Evolutionary conservation across 2,329 filamentous ascomycete genomes (phyloP).

Genomic region (Pyricularia sp.): DNA sequence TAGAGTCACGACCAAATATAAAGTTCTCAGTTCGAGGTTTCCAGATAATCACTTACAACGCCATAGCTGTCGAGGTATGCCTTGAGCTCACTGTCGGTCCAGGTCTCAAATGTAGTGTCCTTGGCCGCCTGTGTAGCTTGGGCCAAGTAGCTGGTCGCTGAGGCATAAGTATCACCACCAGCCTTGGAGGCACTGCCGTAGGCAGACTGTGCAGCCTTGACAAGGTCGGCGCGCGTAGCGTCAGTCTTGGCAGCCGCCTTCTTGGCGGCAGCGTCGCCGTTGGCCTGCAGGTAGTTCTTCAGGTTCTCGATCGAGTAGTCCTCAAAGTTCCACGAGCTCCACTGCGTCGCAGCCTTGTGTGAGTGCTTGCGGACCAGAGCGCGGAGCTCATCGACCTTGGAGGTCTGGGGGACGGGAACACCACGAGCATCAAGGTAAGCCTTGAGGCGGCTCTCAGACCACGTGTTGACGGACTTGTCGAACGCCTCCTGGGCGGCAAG

Average conservation of each 20-base stretch:
- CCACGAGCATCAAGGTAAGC: constrained; percentile 69
- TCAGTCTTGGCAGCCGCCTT: constrained; percentile 53
- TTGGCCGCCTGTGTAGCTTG: constrained; percentile 58
- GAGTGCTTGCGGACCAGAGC: constrained; percentile 65
- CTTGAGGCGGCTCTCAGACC: constrained; percentile 73
- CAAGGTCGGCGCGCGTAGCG: constrained; percentile 63
- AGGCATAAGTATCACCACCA: constrained; percentile 51
- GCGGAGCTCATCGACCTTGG: constrained; percentile 64
- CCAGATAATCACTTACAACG: constrained; percentile 31
- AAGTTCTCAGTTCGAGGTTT: too few species aligned
- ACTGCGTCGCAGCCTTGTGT: constrained; percentile 60
- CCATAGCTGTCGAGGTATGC: constrained; percentile 73
- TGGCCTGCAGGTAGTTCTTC: constrained; percentile 44
- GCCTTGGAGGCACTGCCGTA: constrained; percentile 50
- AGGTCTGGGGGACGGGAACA: constrained; percentile 62
- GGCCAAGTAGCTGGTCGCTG: constrained; percentile 61
- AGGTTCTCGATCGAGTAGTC: constrained; percentile 66
- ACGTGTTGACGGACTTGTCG: constrained; percentile 48
- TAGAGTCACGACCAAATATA: constrained; percentile 7
- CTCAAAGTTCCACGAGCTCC: constrained; percentile 70
- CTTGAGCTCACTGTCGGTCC: constrained; percentile 68
- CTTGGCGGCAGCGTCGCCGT: constrained; percentile 45
- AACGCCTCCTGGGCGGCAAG: constrained; percentile 58
- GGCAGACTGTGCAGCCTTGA: constrained; percentile 52
- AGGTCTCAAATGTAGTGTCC: constrained; percentile 58